Conservation (phyloP, 345 rosid genomes). For the Kandelia obovata region DNA sequence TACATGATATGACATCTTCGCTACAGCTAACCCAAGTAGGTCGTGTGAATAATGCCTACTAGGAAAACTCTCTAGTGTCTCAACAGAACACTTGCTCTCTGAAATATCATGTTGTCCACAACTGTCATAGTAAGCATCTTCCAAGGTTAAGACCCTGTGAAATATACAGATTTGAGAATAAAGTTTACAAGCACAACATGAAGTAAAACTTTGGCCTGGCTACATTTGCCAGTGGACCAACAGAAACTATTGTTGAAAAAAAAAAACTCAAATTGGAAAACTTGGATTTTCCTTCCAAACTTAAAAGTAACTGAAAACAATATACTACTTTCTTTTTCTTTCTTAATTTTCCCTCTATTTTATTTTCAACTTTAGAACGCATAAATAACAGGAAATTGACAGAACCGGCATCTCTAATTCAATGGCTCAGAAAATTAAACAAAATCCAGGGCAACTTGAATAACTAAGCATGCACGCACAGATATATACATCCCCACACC, state of each 20-base stretch:
- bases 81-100: slow-evolving; percentile 38
- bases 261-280: neutral
- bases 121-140: slow-evolving; percentile 72
- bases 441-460: neutral
- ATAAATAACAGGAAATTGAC: neutral
- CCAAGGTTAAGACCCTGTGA: slow-evolving; percentile 85
- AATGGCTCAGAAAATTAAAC: neutral
- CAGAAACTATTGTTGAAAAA: neutral
- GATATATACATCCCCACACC: no score
- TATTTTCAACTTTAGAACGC: neutral
- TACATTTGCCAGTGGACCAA: neutral
- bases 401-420: neutral
- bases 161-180: slow-evolving; percentile 9
- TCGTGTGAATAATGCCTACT: slow-evolving; percentile 41
- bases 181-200: neutral
- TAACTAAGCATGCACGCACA: neutral
- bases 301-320: neutral
- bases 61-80: slow-evolving; percentile 35
- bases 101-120: slow-evolving; percentile 37
- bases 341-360: neutral
- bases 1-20: slow-evolving; percentile 82
- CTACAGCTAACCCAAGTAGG: slow-evolving; percentile 69
- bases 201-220: neutral
- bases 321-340: neutral
- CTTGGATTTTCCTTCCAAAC: neutral